Evolutionary conservation across 495 filamentous ascomycete genomes (phyloP).

Genomic region (Xylaria scruposa): DNA sequence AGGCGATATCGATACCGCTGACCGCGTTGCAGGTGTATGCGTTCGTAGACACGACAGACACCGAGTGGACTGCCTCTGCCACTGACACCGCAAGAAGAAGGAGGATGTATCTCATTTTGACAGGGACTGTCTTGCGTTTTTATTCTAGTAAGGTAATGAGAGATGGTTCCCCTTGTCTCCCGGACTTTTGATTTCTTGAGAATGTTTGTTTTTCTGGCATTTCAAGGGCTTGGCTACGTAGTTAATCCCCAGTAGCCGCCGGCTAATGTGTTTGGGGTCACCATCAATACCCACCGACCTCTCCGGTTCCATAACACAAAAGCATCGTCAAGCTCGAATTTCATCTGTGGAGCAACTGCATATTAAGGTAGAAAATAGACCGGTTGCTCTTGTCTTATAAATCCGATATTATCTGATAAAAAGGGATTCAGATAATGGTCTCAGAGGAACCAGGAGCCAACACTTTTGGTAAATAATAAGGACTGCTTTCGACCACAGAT

Average conservation of each 20-base stretch:
- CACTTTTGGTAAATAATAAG: background rate
- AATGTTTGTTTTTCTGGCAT: slow-evolving; percentile 1
- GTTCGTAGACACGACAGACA: slow-evolving; percentile 22
- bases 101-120: slow-evolving; percentile 15
- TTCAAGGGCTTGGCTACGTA: background rate
- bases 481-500: background rate
- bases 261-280: slow-evolving; percentile 13
- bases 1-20: slow-evolving; percentile 28
- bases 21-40: slow-evolving; percentile 25
- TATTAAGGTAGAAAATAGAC: background rate
- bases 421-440: background rate
- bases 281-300: background rate
- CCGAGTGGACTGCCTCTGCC: slow-evolving; percentile 21
- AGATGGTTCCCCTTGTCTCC: background rate
- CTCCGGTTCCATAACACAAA: background rate
- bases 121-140: background rate
- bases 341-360: background rate
- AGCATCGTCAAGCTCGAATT: background rate
- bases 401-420: background rate
- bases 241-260: background rate
- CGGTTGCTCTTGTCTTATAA: background rate
- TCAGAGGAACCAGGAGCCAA: background rate
- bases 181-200: no score
- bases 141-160: background rate
- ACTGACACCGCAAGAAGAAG: background rate